Evolutionary conservation across 2,329 filamentous ascomycete species (phyloP).

Genomic region (Lachnellula subtilissima): DNA sequence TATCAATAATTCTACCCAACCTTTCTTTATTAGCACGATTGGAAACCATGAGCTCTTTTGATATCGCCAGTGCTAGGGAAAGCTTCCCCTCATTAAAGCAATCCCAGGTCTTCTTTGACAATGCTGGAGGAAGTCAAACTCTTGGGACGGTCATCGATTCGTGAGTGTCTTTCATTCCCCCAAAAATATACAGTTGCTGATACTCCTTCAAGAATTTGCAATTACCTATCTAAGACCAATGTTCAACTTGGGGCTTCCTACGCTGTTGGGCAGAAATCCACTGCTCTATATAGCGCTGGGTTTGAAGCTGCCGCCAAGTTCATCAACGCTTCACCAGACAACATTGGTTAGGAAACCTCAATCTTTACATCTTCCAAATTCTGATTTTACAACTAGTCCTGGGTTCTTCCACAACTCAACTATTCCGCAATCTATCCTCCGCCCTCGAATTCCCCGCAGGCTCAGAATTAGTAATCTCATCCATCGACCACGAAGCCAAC

Average conservation of each 20-base stretch:
- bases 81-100: conserved; percentile 65
- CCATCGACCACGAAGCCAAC: conserved; percentile 74
- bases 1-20: not conserved
- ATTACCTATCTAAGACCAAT: conserved; percentile 64
- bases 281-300: conserved; percentile 53
- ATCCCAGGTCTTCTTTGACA: conserved; percentile 70
- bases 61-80: conserved; percentile 51
- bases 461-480: conserved; percentile 66
- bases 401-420: conserved; percentile 69
- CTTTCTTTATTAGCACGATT: not conserved
- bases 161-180: conserved; percentile 38
- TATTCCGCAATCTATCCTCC: conserved; percentile 65
- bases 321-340: conserved; percentile 61
- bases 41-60: conserved; percentile 37
- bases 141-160: conserved; percentile 62
- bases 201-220: conserved; percentile 46
- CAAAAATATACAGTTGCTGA: conserved; percentile 5
- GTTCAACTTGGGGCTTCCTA: conserved; percentile 75
- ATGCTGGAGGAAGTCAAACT: conserved; percentile 71
- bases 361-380: not conserved
- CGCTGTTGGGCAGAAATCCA: conserved; percentile 53
- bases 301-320: conserved; percentile 63
- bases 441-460: conserved; percentile 49
- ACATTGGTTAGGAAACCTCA: conserved; percentile 48
- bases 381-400: conserved; percentile 45